Conservation (phyloP, 2,329 filamentous ascomycete genomes). For the Zymoseptoria ardabiliae region DNA sequence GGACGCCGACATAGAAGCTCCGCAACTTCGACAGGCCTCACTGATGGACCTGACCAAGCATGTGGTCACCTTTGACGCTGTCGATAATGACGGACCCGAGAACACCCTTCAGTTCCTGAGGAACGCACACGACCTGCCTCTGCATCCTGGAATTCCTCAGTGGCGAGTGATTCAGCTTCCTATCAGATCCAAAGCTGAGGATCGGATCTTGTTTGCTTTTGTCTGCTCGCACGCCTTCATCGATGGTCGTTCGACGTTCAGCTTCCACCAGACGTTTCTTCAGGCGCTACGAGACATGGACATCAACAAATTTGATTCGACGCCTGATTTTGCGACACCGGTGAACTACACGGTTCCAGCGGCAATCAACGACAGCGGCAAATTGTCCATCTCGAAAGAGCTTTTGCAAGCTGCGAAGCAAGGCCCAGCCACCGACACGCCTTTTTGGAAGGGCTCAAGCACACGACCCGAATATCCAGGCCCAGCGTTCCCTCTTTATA, state of each 20-base stretch:
- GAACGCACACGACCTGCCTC: constrained; percentile 30
- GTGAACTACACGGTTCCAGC: constrained; percentile 21
- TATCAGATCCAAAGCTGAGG: neutral
- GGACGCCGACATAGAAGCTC: constrained; percentile 32
- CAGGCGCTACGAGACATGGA: constrained; percentile 12
- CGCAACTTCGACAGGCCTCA: constrained; percentile 28
- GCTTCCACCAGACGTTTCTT: constrained; percentile 39
- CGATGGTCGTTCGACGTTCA: constrained; percentile 37
- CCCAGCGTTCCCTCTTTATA: constrained; percentile 2
- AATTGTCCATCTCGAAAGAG: constrained; percentile 35
- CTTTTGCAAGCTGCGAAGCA: constrained; percentile 24
- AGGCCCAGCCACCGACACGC: constrained; percentile 17
- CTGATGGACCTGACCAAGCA: constrained; percentile 35
- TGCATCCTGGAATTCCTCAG: constrained; percentile 29
- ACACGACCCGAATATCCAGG: constrained; percentile 15
- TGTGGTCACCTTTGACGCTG: constrained; percentile 27
- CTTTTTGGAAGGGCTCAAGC: constrained; percentile 12
- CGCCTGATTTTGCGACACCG: constrained; percentile 11
- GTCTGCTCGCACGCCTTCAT: constrained; percentile 39
- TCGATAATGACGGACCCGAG: constrained; percentile 8
- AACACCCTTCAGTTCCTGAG: constrained; percentile 23
- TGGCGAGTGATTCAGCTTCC: constrained; percentile 38
- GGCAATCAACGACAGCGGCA: constrained; percentile 34
- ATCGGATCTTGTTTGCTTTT: constrained; percentile 29
- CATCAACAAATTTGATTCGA: neutral